phyloP scores from a whole-genome alignment of 2,329 filamentous ascomycete genomes.

The Sporothrix globosa region DNA sequence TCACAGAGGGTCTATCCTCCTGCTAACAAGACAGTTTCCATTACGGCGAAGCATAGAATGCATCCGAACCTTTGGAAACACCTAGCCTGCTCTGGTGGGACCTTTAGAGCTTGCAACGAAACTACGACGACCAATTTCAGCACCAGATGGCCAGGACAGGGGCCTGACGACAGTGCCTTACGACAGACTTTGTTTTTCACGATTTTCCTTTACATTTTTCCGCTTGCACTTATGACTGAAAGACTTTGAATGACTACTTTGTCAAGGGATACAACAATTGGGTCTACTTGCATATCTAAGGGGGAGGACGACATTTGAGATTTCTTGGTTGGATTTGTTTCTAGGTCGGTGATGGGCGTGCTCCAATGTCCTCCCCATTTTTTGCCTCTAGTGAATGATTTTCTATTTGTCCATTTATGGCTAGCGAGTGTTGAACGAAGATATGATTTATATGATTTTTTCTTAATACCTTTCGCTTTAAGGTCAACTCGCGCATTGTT shows the following conservation, averaged over 20 bases:
- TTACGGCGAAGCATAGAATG: conserved; percentile 32
- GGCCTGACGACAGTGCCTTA: neutral
- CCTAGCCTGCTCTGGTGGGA: neutral
- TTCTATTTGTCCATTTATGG: neutral
- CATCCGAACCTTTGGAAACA: neutral
- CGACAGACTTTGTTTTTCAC: neutral
- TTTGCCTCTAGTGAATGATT: neutral
- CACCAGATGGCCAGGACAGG: neutral
- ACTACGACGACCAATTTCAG: neutral
- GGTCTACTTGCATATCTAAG: neutral
- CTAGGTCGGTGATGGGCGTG: neutral
- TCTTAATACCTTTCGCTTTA: neutral
- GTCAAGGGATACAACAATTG: neutral
- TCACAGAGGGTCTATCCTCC: neutral
- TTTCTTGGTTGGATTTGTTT: neutral
- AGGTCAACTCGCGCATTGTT: neutral
- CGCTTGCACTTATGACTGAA: neutral
- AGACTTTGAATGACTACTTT: neutral
- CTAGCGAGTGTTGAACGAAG: neutral
- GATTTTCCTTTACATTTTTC: neutral
- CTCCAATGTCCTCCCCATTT: neutral
- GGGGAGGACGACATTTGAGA: neutral
- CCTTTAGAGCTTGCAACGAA: neutral
- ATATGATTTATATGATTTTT: neutral
- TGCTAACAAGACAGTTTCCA: conserved; percentile 22